These are phyloP conservation scores for Colletotrichum scovillei DNA, from an alignment of 2,329 filamentous ascomycete genomes.

Conservation along the genomic window DNA sequence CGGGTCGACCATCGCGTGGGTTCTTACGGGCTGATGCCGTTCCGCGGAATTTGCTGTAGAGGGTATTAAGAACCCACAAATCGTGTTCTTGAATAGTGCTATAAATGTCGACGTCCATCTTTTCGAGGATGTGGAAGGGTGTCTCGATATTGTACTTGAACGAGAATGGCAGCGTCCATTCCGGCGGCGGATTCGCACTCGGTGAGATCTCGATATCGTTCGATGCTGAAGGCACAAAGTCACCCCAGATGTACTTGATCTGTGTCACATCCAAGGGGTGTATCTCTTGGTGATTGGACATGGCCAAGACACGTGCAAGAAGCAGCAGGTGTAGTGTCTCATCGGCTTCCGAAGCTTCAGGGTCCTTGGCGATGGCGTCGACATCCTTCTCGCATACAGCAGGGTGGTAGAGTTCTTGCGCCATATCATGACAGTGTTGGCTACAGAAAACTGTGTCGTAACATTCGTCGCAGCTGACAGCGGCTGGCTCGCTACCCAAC, in stretches of 20 bases:
- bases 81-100: constrained; percentile 69
- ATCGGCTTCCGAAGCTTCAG: constrained; percentile 68
- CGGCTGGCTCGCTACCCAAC: constrained; percentile 59
- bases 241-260: constrained; percentile 77
- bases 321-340: constrained; percentile 73
- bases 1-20: constrained; percentile 81
- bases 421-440: constrained; percentile 67
- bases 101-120: constrained; percentile 86
- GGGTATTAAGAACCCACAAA: constrained; percentile 88
- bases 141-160: constrained; percentile 81
- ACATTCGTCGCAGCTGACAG: constrained; percentile 69
- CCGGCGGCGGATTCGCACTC: constrained; percentile 66
- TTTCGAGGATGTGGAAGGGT: constrained; percentile 82
- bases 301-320: constrained; percentile 71
- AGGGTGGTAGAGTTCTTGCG: constrained; percentile 71
- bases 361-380: constrained; percentile 73
- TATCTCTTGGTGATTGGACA: constrained; percentile 68
- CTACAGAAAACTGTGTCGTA: constrained; percentile 76
- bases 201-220: constrained; percentile 66
- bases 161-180: constrained; percentile 80
- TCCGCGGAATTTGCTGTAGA: constrained; percentile 92
- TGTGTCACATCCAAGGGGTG: constrained; percentile 74
- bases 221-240: constrained; percentile 65
- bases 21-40: constrained; percentile 89
- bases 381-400: constrained; percentile 75